Percentiles rank a stretch among this genome's conserved stretches.
Evolutionary conservation across 129 eudicot species (phyloP).

Genomic region (Deinandra increscens): DNA sequence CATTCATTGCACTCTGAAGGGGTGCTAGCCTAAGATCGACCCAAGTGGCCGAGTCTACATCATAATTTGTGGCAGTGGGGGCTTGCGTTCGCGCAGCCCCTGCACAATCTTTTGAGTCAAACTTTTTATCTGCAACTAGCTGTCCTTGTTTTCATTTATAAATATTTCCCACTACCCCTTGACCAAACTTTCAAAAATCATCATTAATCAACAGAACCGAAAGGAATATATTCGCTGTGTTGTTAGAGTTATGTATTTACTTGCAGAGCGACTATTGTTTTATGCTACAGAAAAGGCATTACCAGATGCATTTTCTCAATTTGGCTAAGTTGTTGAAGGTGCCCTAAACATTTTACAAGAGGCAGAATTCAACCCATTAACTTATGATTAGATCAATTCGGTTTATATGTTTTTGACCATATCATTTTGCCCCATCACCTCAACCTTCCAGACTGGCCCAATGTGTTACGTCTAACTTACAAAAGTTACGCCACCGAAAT

Average conservation of each 20-base stretch:
- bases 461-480: background rate
- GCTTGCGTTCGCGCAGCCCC: no score
- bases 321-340: slow-evolving; percentile 91
- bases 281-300: slow-evolving; percentile 74
- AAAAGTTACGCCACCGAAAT: no score
- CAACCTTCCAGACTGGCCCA: background rate
- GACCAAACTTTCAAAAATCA: no score
- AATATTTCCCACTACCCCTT: no score
- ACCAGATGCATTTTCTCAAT: slow-evolving; percentile 68
- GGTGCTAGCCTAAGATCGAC: no score
- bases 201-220: no score
- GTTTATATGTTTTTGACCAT: background rate
- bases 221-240: no score
- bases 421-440: background rate
- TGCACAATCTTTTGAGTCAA: no score
- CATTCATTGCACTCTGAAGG: no score
- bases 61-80: no score
- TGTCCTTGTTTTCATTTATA: no score
- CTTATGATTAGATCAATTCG: background rate
- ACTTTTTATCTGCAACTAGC: no score
- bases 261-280: slow-evolving; percentile 82
- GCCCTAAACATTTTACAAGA: background rate
- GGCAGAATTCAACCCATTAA: background rate
- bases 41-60: slow-evolving; percentile 37
- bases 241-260: slow-evolving; percentile 12